Evolutionary conservation across 768 basidiomycete species (phyloP).

Genomic region (Suillus variegatus): DNA sequence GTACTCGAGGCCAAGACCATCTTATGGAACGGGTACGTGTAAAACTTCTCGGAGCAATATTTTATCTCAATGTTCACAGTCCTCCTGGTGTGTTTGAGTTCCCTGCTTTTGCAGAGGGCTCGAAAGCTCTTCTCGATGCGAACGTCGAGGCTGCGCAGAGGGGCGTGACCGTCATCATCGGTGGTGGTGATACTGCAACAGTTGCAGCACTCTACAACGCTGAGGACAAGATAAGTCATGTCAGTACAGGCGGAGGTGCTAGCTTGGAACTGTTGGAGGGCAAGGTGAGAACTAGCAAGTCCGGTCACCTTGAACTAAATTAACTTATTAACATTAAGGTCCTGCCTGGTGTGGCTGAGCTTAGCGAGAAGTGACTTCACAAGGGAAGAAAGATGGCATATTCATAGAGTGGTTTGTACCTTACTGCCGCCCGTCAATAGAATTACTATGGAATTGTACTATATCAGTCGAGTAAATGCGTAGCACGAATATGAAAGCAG

Average conservation of each 20-base stretch:
- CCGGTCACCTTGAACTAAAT: neutral
- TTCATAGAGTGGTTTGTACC: constrained; percentile 1
- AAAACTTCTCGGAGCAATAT: neutral
- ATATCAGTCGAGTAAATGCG: neutral
- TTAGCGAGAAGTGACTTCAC: constrained; percentile 66
- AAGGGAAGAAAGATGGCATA: neutral
- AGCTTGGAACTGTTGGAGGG: constrained; percentile 96
- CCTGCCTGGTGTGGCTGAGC: constrained; percentile 88
- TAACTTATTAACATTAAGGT: constrained; percentile 45
- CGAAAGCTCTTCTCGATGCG: constrained; percentile 80
- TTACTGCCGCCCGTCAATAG: neutral
- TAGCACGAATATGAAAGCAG: neutral
- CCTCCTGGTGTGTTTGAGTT: constrained; percentile 99
- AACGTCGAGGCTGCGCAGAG: constrained; percentile 83
- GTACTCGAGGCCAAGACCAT: constrained; percentile 92
- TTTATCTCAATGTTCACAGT: constrained; percentile 41
- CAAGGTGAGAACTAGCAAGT: constrained; percentile 60
- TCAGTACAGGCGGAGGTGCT: constrained; percentile 94
- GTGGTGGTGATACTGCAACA: constrained; percentile 96
- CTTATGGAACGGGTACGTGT: constrained; percentile 87
- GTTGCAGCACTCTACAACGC: constrained; percentile 83
- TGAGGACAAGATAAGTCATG: constrained; percentile 92
- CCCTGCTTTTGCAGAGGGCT: constrained; percentile 85
- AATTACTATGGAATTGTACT: neutral
- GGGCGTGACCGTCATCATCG: constrained; percentile 92